These are phyloP conservation scores for Lactuca saligna DNA, from an alignment of 129 eudicot genomes.

Conservation along the genomic window DNA sequence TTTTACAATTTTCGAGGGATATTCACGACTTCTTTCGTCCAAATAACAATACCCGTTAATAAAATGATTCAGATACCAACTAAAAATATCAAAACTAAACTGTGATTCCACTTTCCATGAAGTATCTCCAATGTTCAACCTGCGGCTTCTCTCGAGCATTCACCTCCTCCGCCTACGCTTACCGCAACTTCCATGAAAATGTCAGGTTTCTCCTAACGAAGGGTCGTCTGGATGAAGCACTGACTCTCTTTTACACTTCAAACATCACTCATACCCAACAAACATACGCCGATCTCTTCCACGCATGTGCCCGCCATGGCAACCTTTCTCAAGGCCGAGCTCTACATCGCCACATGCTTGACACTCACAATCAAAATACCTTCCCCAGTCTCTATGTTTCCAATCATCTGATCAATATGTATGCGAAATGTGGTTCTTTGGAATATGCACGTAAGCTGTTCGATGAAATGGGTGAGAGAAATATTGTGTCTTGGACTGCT, in stretches of 20 bases:
- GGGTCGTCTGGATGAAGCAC: conserved; percentile 45
- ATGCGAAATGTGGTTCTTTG: conserved; percentile 61
- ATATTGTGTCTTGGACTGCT: conserved; percentile 69
- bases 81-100: no score
- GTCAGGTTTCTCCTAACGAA: conserved; percentile 19
- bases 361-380: conserved; percentile 1
- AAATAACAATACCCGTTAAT: no score
- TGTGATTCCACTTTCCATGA: not conserved
- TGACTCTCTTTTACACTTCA: conserved; percentile 36
- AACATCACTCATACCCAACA: conserved; percentile 30
- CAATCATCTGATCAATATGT: conserved; percentile 61
- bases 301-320: conserved; percentile 47
- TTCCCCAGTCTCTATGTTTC: conserved; percentile 27
- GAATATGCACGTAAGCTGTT: conserved; percentile 55
- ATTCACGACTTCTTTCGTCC: no score
- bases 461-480: conserved; percentile 61
- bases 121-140: conserved; percentile 19
- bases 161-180: conserved; percentile 23
- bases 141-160: conserved; percentile 6
- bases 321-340: conserved; percentile 35
- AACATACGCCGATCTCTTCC: conserved; percentile 56
- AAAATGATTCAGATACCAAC: no score
- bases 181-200: conserved; percentile 27
- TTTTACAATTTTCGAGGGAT: no score
- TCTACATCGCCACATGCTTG: conserved; percentile 46